Percentiles rank a stretch among this genome's conserved stretches.
phyloP scores from a whole-genome alignment of 768 basidiomycete species.

The Hypholoma sublateritium region DNA sequence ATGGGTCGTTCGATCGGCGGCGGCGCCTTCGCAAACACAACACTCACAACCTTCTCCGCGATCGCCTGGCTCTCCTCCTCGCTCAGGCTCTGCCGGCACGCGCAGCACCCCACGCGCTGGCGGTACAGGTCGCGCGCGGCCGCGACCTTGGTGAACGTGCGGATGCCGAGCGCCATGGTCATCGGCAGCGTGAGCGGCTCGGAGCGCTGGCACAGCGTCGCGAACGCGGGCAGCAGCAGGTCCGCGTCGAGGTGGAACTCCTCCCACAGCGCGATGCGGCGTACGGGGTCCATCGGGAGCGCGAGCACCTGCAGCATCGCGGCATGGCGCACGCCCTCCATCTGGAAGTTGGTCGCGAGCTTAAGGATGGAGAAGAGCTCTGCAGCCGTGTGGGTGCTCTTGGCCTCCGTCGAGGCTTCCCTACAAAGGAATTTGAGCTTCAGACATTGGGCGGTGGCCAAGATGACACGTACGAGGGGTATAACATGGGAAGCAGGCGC shows the following conservation, averaged over 20 bases:
- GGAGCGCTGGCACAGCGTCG: slow-evolving; percentile 26
- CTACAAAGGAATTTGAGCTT: neutral
- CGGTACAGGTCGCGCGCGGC: slow-evolving; percentile 31
- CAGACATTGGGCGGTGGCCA: neutral
- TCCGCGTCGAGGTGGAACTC: slow-evolving; percentile 32
- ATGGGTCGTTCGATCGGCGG: slow-evolving; percentile 6
- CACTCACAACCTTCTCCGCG: slow-evolving; percentile 21
- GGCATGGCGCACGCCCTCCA: slow-evolving; percentile 24
- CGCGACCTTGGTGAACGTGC: slow-evolving; percentile 32
- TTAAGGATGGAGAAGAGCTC: slow-evolving; percentile 35
- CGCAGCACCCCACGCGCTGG: slow-evolving; percentile 25
- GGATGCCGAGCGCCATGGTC: slow-evolving; percentile 30
- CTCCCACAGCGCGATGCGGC: slow-evolving; percentile 35
- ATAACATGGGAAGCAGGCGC: slow-evolving; percentile 54
- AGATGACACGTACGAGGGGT: slow-evolving; percentile 42
- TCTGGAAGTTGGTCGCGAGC: slow-evolving; percentile 33
- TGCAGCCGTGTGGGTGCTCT: slow-evolving; percentile 23
- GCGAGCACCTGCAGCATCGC: slow-evolving; percentile 28
- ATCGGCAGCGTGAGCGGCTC: slow-evolving; percentile 33
- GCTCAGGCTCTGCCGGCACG: slow-evolving; percentile 22
- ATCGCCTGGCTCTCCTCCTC: slow-evolving; percentile 22
- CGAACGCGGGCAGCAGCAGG: slow-evolving; percentile 27
- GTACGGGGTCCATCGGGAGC: slow-evolving; percentile 30
- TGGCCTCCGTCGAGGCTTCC: slow-evolving; percentile 8
- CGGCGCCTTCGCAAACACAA: slow-evolving; percentile 14